Evolutionary conservation across 2,329 filamentous ascomycete species (phyloP), one percentile per base, ranked within the genome.

Genomic region (Chaetomiaceae sp.): DNA sequence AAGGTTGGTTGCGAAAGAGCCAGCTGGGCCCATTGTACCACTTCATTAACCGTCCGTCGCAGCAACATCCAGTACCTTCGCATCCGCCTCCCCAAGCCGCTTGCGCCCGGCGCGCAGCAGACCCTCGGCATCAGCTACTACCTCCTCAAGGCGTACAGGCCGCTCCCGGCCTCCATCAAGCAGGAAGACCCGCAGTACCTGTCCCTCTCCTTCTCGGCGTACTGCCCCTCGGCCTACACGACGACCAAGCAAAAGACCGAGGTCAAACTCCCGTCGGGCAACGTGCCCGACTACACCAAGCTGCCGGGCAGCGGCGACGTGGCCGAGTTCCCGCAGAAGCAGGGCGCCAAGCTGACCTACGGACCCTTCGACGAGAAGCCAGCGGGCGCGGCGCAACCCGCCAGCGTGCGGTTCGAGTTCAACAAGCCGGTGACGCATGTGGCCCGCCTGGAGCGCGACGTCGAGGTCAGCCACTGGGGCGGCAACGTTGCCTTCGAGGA

Each of bases 401-500:
- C 88, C 49, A 80, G 76, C 55, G 83, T 96, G 43, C 86, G 93
- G 51, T 97, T 95, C 68, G 90, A 98, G 67, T 96, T 93, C 70
- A 96, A 87, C 54, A 94, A 91, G 69, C 91, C 93, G 11, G 74
- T 98, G 47, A 84, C 83, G 35, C 87, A 93, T 61, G 79, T 88
- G 41, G 81, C 81, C 27, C 73, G 79, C 14, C 74, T 98, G 49
- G 88, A 97, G 68, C 84, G 93, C 50, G 90, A 97, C 60, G 72
- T 98, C 53, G 93, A 98, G 66, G 84, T 98, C 58, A 95, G 88
- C 63, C 93, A 97, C 68, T 98, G 93, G 93, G 93, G 93, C 56
- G 93, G 93, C 52, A 98, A 98, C 64, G 69, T 97, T 44, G 93
- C 93, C 2, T 88, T 90, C 40, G 93, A 98, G 70, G 93, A 98